Percentiles rank a stretch among this genome's conserved stretches.
Evolutionary conservation across 2,329 filamentous ascomycete genomes (phyloP).

Genomic region (Pezicula carpinea): DNA sequence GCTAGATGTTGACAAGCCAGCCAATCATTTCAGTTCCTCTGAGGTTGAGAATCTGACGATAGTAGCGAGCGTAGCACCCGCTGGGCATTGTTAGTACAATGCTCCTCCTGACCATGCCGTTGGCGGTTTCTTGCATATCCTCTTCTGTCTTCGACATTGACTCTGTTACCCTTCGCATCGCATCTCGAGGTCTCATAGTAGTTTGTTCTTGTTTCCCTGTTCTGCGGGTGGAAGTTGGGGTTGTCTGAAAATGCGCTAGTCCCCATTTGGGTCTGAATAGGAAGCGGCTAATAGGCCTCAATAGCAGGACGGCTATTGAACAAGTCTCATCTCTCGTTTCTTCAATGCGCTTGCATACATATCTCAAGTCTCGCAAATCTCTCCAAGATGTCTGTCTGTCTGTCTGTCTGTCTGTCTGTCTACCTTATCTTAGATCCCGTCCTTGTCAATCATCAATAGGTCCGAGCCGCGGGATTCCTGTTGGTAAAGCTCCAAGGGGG

Average conservation of each 20-base stretch:
- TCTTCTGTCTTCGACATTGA: no score
- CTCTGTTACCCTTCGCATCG: no score
- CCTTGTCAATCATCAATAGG: neutral
- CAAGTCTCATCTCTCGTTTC: neutral
- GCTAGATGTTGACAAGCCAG: neutral
- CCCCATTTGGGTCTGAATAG: constrained; percentile 5
- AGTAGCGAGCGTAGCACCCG: no score
- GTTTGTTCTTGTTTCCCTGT: neutral
- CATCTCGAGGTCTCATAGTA: neutral
- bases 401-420: no score
- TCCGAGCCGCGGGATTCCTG: no score
- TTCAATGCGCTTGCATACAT: neutral
- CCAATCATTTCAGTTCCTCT: neutral
- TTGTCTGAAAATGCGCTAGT: neutral
- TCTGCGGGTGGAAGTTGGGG: neutral
- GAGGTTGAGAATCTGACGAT: no score
- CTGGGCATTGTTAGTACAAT: no score
- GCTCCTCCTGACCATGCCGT: no score
- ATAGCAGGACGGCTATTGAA: neutral
- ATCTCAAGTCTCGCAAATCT: neutral
- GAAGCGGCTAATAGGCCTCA: neutral
- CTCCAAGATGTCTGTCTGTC: no score
- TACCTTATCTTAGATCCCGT: neutral
- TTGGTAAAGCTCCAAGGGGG: no score
- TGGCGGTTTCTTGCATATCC: no score